Conservation (phyloP, 495 filamentous ascomycete genomes). For the Xylaria cubensis region DNA sequence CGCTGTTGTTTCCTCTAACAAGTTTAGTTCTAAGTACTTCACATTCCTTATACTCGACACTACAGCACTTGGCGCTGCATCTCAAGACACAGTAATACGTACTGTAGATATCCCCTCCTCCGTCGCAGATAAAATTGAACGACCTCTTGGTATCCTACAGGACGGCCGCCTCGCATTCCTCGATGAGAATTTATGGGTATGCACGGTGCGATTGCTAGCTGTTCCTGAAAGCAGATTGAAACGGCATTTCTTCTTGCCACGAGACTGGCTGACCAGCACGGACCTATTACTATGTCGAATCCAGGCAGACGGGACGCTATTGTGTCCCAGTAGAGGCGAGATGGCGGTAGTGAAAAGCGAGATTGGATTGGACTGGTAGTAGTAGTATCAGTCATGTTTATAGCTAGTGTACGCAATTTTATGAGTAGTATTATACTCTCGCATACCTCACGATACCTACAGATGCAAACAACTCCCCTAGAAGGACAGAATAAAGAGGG, state of each 20-base stretch:
- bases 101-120: background rate
- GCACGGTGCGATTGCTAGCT: background rate
- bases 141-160: background rate
- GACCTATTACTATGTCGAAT: background rate
- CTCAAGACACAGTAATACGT: background rate
- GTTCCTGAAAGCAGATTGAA: background rate
- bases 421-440: no score
- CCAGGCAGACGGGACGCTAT: background rate
- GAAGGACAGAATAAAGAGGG: no score
- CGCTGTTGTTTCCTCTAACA: background rate
- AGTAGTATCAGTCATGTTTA: background rate
- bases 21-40: background rate
- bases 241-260: background rate
- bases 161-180: background rate
- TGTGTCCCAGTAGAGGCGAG: constrained; percentile 5
- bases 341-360: background rate
- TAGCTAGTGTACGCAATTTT: background rate
- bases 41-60: background rate
- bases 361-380: background rate
- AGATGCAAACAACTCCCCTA: no score
- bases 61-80: background rate
- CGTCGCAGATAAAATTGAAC: background rate
- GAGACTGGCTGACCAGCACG: background rate
- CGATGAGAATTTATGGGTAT: background rate
- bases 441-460: no score